Evolutionary conservation across 441 rosid species (phyloP).

Genomic region (Erodium trifolium): DNA sequence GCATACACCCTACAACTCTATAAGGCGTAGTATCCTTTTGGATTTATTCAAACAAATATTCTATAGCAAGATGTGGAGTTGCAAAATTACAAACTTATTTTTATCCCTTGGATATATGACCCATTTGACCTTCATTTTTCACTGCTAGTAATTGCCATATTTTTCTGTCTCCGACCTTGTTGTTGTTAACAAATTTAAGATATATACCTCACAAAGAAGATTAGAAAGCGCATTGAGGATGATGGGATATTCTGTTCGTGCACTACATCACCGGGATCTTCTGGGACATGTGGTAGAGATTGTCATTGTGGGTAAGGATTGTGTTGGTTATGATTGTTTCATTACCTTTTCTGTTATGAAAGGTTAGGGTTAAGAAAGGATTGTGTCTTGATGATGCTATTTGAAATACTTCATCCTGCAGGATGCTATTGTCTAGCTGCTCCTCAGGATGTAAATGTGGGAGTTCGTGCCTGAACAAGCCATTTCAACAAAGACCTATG

Average conservation of each 20-base stretch:
- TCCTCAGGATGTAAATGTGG: conserved; percentile 93
- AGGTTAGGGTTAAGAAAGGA: neutral
- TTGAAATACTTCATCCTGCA: conserved; percentile 21
- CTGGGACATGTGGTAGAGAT: conserved; percentile 65
- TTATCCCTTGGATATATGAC: too few relatives aligned
- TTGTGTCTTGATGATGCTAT: neutral
- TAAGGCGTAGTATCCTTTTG: conserved; percentile 80
- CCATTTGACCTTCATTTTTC: neutral
- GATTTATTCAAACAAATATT: neutral
- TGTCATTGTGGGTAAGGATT: conserved; percentile 91
- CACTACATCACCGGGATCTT: conserved; percentile 49
- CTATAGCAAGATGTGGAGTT: neutral
- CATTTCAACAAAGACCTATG: conserved; percentile 72
- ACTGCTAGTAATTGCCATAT: neutral
- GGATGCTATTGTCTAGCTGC: conserved; percentile 91
- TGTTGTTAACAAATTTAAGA: conserved; percentile 46
- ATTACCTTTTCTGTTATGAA: too few relatives aligned
- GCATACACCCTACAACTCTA: conserved; percentile 49
- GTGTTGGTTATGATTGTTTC: conserved; percentile 7
- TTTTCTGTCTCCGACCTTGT: conserved; percentile 14
- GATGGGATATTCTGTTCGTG: conserved; percentile 99
- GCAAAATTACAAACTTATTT: neutral
- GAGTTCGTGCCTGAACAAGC: conserved; percentile 66
- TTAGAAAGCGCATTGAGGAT: conserved; percentile 65
- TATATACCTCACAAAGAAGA: conserved; percentile 70